Evolutionary conservation across 768 basidiomycete species (phyloP).

Genomic region (Pisolithus albus): DNA sequence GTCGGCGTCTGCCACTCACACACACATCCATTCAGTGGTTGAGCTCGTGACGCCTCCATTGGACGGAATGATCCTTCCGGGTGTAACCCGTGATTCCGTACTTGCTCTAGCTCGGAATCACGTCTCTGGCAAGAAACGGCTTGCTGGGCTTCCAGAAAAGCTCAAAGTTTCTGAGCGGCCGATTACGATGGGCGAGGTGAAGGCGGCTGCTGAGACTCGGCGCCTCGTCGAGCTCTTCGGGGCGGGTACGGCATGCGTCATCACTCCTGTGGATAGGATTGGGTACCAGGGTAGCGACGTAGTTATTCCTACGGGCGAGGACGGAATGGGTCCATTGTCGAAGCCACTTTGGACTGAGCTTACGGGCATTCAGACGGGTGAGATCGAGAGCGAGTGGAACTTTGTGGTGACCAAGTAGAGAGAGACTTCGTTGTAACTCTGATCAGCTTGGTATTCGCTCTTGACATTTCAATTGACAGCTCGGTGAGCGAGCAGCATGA

Average conservation of each 20-base stretch:
- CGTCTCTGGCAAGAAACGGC: conserved; percentile 35
- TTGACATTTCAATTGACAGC: background rate
- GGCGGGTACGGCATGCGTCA: conserved; percentile 47
- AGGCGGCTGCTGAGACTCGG: conserved; percentile 38
- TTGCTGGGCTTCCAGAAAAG: conserved; percentile 48
- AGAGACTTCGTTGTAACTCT: background rate
- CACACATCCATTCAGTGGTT: conserved; percentile 24
- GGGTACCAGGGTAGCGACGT: conserved; percentile 54
- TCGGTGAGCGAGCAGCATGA: background rate
- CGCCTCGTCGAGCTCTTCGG: conserved; percentile 46
- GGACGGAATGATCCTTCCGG: conserved; percentile 61
- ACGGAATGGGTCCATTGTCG: conserved; percentile 71
- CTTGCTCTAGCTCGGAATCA: conserved; percentile 50
- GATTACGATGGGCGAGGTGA: conserved; percentile 72
- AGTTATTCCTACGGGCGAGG: conserved; percentile 48
- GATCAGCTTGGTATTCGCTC: background rate
- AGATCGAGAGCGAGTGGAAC: conserved; percentile 75
- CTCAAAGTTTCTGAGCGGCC: conserved; percentile 60
- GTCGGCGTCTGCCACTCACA: too few species aligned
- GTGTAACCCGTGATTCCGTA: conserved; percentile 55
- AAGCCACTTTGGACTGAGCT: conserved; percentile 43
- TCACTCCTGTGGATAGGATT: conserved; percentile 45
- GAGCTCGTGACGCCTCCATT: conserved; percentile 64
- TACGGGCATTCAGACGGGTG: conserved; percentile 65
- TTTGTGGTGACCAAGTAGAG: conserved; percentile 37